Base-by-base conservation (phyloP, 805 yeast genomes). In the Candida rishiriensis region DNA sequence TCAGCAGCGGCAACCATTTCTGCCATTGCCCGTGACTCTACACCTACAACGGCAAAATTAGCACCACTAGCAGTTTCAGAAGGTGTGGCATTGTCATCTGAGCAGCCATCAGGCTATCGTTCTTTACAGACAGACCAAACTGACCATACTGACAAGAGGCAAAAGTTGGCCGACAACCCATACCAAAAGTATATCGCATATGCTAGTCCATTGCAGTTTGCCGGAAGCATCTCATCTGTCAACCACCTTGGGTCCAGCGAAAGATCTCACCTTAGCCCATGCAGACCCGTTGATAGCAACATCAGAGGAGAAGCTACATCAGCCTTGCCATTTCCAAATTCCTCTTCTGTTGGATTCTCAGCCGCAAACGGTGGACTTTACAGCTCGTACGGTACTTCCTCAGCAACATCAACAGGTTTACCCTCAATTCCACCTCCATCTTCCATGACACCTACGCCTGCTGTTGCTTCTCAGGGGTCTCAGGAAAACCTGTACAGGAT, bases 161-260 rank as follows among this genome's bases (percentile, higher is more conserved):
- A 28, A 11, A 41, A 39, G 30, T 8, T 38, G 29, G 34, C 31
- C 21, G 31, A 37, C 34, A 29, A 10, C 36, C 18, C 46, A 1
- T 43, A 47, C 30, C 47, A 47, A 37, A 38, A 42, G 18, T 41
- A 48, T 40, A 47, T 44, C 39, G 10, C 45, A 9, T 50, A 41
- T 31, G 44, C 53, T 0, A 33, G 53, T 2, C 38, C 56, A 5
- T 42, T 50, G 11, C 51, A 52, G 9, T 55, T 52, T 29, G 44
- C 53, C 37, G 43, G 44, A 3, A 44, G 40, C 13, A 13, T 51
- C 13, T 31, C 52, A 11, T 33, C 48, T 3, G 51, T 48, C 10
- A 49, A 42, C 34, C 54, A 46, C 12, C 29, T 39, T 11, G 53
- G 52, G 3, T 54, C 59, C 11, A 64, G 57, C 38, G 67, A 65